Base-by-base conservation (phyloP, 768 basidiomycete genomes). In the Phaffia tasmanica region DNA sequence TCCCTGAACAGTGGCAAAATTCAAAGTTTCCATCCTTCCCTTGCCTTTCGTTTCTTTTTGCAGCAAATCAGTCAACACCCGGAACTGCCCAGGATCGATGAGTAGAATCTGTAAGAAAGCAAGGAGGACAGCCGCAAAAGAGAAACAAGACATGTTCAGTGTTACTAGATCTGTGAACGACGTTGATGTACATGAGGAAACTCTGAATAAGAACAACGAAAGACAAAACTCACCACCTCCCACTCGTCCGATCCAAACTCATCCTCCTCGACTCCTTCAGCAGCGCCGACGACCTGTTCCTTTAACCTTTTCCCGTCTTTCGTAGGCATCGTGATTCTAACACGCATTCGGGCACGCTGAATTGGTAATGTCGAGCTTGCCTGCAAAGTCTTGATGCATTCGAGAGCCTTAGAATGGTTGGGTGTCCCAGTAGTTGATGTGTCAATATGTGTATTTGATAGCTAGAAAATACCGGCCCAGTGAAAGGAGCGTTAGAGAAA, bases 31-130 rank as follows among this genome's bases (percentile, higher is more conserved):
- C 50, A 97, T 79, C 61, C 87, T 81, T 0, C 90, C 89, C 70
- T 83, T 82, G 21, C 89, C 89, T 76, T 94, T 93, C 74, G 86
- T 86, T 74, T 97, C 88, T 74, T 87, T 88, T 75, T 92, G 88
- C 67, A 98, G 77, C 51, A 98, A 76, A 68, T 98, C 94, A 72
- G 86, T 88, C 70, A 99, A 82, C 23, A 86, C 81, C 47, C 88
- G 84, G 82, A 95, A 94, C 71, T 88, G 86, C 51, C 87, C 83
- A 5, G 95, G 94, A 74, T 97, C 92, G 68, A 98, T 97, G 64
- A 94, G 81, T 79, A 94, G 81, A 57, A 86, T 83, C 94, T 98
- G 72, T 16, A 62, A 9, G 19, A 46, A n/a, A 57, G 16, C 18
- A 14, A 29, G 15, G 49, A 53, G 25, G 57, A 29, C 23, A 21